phyloP scores from a whole-genome alignment of 805 yeast genomes.

The Suhomyces xylopsoci region DNA sequence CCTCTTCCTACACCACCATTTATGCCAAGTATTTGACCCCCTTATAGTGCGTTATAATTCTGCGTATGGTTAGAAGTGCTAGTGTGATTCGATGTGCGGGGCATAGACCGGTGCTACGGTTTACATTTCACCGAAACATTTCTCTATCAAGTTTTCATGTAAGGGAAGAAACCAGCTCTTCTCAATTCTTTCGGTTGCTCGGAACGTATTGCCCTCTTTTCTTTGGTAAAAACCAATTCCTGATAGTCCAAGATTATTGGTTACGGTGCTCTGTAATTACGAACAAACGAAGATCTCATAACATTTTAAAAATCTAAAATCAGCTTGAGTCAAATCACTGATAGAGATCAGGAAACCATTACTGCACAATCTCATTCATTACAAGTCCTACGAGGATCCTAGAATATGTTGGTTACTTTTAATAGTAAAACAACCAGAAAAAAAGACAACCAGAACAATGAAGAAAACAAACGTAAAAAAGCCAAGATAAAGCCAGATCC shows the following conservation, averaged over 20 bases:
- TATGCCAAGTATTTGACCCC: neutral
- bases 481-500: neutral
- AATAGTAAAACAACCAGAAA: conserved; percentile 13
- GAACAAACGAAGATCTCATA: neutral
- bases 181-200: neutral
- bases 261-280: neutral
- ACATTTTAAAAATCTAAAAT: neutral
- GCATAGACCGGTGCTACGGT: neutral
- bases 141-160: neutral
- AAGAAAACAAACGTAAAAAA: neutral
- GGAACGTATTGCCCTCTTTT: neutral
- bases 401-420: conserved; percentile 19
- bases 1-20: neutral
- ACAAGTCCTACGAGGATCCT: neutral
- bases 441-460: neutral
- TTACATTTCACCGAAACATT: neutral
- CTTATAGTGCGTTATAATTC: neutral
- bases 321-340: neutral
- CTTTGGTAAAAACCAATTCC: neutral
- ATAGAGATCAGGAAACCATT: neutral
- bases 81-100: neutral
- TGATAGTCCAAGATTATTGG: neutral
- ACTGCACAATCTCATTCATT: neutral
- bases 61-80: neutral
- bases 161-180: neutral